Base-by-base conservation (phyloP, 441 rosid genomes). In the Populus hybrid region DNA sequence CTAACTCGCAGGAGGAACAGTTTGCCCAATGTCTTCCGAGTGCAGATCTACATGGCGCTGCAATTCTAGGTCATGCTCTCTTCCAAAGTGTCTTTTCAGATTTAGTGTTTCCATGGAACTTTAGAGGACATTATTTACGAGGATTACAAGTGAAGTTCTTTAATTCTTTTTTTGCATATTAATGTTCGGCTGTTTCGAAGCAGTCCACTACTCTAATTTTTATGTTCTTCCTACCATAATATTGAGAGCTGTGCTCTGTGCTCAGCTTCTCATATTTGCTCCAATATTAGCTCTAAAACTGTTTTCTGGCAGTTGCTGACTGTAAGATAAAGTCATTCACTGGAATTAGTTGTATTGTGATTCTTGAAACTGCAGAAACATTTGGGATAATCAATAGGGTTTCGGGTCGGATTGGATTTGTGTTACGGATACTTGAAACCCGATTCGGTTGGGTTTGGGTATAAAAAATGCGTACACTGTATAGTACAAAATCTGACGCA, bases 11-110 rank as follows among this genome's bases (percentile, higher is more conserved):
- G 95, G 87, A 87, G 78, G 77, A 84, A 84, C 80, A 97, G 89
- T 65, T 79, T 90, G 86, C 84, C 91, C 59, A 86, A 71, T 83
- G 81, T 82, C 84, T 95, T 78, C 90, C 89, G 61, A 71, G 76
- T 77, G 97, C 90, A 72, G 98, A 95, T 90, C 87, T 92, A 35
- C 98, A 90, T 53, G 97, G 99, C 74, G 97, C 99, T 74, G 76
- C 86, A 75, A 84, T 93, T 86, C 81, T 84, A 79, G 97, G 97
- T 95, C 65, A 36, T 77, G 8, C 65, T 75, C 71, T 32, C 35
- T 50, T 75, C 64, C 6, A 2, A 24, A 21, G 68, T 35, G 66
- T 12, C 65, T 38, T 8, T 73, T 78, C 21, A n/a, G 36, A 24
- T 35, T 38, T 64, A 67, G 21, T 20, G 16, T 70, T 18, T 53